Conservation (phyloP, 2,329 filamentous ascomycete species). For the Fusarium dlaminii region DNA sequence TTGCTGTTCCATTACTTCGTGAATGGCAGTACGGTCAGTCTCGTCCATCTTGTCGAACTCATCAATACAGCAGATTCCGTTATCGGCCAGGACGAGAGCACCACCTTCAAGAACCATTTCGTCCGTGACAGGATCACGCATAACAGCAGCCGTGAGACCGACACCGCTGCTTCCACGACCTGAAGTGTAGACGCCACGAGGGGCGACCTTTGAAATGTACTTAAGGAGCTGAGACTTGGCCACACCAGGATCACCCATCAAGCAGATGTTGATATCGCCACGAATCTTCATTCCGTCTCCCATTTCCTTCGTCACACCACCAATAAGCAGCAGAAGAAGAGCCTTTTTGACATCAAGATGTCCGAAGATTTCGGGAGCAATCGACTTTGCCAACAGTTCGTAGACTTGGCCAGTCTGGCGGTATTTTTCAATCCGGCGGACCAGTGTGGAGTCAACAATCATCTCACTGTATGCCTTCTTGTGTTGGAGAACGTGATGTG, state of each 20-base stretch:
- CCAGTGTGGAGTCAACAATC: conserved; percentile 80
- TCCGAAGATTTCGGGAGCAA: conserved; percentile 96
- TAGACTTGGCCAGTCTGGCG: conserved; percentile 90
- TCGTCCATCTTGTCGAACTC: conserved; percentile 94
- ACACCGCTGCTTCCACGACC: conserved; percentile 84
- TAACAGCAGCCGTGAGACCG: conserved; percentile 83
- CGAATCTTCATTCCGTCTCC: conserved; percentile 98
- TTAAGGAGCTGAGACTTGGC: conserved; percentile 98
- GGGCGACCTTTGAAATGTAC: conserved; percentile 98
- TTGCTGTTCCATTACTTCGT: conserved; percentile 91
- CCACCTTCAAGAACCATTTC: conserved; percentile 87
- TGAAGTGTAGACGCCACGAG: conserved; percentile 87
- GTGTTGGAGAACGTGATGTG: conserved; percentile 92
- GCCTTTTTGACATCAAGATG: conserved; percentile 99
- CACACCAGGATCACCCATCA: conserved; percentile 99
- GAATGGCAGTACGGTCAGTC: conserved; percentile 81
- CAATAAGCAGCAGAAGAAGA: conserved; percentile 91
- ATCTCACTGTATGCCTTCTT: conserved; percentile 98
- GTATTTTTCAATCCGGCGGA: conserved; percentile 86
- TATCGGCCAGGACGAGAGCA: conserved; percentile 81
- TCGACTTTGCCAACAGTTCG: conserved; percentile 93
- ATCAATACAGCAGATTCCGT: conserved; percentile 87
- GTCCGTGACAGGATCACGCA: conserved; percentile 84
- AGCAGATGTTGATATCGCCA: conserved; percentile 97
- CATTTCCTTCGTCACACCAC: conserved; percentile 95